Conservation (phyloP, 2,329 filamentous ascomycete genomes). For the Xylariaceae sp. region DNA sequence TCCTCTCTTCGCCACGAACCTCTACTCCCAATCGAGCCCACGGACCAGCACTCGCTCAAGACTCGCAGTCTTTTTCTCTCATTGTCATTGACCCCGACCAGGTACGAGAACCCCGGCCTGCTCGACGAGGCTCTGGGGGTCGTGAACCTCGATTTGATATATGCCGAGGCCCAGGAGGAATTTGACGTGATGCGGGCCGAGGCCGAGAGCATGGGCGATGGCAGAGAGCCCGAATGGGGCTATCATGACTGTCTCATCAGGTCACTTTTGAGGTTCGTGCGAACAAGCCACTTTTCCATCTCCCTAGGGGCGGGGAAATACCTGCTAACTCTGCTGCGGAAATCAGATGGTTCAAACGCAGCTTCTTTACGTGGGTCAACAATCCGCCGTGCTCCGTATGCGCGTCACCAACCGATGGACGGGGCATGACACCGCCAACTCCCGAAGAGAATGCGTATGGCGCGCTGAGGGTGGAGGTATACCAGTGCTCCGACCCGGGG, state of each 20-base stretch:
- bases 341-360: conserved; percentile 83
- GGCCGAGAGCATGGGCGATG: conserved; percentile 79
- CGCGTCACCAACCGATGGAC: conserved; percentile 72
- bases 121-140: conserved; percentile 84
- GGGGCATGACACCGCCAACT: conserved; percentile 77
- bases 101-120: conserved; percentile 93
- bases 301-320: neutral
- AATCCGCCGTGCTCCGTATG: conserved; percentile 84
- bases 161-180: conserved; percentile 91
- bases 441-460: conserved; percentile 87
- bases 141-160: conserved; percentile 86
- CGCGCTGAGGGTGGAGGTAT: conserved; percentile 82
- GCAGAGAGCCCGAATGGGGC: conserved; percentile 80
- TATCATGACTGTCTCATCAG: conserved; percentile 96
- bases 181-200: conserved; percentile 80
- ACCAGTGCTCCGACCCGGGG: conserved; percentile 70
- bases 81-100: conserved; percentile 79
- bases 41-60: conserved; percentile 34
- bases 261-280: conserved; percentile 69
- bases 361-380: conserved; percentile 95
- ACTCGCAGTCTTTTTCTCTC: conserved; percentile 80
- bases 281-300: too few species aligned
- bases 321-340: neutral
- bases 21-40: too few species aligned
- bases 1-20: too few species aligned